Conservation (phyloP, 495 filamentous ascomycete genomes). For the Penicillium chermesinum region DNA sequence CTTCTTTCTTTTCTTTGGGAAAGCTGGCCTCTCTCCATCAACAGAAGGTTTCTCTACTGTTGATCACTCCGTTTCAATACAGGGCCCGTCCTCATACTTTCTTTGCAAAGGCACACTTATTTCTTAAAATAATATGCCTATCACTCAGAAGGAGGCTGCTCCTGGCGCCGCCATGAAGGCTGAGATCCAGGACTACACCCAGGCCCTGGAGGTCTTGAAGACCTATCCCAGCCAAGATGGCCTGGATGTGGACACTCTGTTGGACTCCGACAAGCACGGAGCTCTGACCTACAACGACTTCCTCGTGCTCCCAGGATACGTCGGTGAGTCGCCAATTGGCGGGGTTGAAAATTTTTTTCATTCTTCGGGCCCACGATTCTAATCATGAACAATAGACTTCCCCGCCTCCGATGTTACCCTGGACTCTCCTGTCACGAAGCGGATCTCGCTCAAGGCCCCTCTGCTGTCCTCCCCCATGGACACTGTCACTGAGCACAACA, state of each 20-base stretch:
- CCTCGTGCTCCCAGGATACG: conserved; percentile 61
- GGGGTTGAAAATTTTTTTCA: conserved; percentile 1
- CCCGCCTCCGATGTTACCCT: conserved; percentile 83
- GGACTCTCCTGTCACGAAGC: conserved; percentile 88
- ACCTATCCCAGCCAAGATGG: conserved; percentile 73
- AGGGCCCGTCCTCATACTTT: conserved; percentile 5
- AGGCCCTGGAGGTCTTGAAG: conserved; percentile 72
- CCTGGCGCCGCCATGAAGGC: conserved; percentile 41
- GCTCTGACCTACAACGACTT: conserved; percentile 86
- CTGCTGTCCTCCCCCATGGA: conserved; percentile 98
- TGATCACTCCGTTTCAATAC: conserved; percentile 30
- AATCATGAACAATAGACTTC: conserved; percentile 53
- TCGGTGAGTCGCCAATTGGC: conserved; percentile 44
- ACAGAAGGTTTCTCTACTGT: conserved; percentile 46
- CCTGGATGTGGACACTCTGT: conserved; percentile 71
- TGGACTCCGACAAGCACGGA: conserved; percentile 82
- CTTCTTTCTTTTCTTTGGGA: conserved; percentile 52
- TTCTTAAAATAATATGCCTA: conserved; percentile 57
- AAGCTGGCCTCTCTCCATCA: conserved; percentile 51
- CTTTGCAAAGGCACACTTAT: conserved; percentile 18
- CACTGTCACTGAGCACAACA: conserved; percentile 97
- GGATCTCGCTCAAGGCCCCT: conserved; percentile 88
- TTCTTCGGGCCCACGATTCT: conserved; percentile 7
- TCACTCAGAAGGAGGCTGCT: conserved; percentile 57
- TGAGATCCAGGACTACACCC: conserved; percentile 51